Evolutionary conservation across 805 yeast genomes (phyloP), one percentile per base, ranked within the genome.

Genomic region (Metschnikowia anglica): DNA sequence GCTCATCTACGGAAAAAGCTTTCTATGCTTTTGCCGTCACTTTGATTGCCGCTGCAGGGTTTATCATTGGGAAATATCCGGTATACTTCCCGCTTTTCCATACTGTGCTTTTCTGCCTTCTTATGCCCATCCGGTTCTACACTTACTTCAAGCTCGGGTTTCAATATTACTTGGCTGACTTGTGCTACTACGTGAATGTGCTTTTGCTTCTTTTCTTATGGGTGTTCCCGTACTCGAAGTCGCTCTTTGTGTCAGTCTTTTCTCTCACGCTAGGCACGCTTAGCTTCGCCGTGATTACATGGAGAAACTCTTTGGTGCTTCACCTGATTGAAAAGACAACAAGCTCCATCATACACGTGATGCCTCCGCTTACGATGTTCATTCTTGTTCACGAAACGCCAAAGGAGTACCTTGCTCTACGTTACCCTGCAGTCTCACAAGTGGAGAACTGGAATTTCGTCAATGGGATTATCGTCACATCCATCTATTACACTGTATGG

Each of bases 261-360:
- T 85, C 96, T 8, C 79, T 91, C 47, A 76, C 93, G 1, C 81
- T 85, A 67, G 99, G 98, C 1, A 88, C 97, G 0, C 66, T 91
- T 43, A 78, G 96, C 5, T 90, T 88, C 76, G 97, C 97, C 0
- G 96, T 91, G 17, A 81, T 91, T 33, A 87, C 97, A 0, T 91
- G 98, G 99, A 74, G 96, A 53, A 91, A 91, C 61, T 89, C 97
- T 5, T 71, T 91, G 42, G 98, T 91, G 7, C 71, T 91, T 36
- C 99, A 91, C 59, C 83, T 91, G 10, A 77, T 91, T 47, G 99
- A 91, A 52, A 91, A 91, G 62, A 88, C 90, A 12, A 93, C 98
- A 2, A 81, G 91, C 16, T 82, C 95, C 2, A 85, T 88, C 55
- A 91, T 91, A 49, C 99, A 91, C 59, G 73, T 93, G 11, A 76